Base-by-base conservation (phyloP, 2,329 filamentous ascomycete species). In the Pseudogymnoascus sp. region DNA sequence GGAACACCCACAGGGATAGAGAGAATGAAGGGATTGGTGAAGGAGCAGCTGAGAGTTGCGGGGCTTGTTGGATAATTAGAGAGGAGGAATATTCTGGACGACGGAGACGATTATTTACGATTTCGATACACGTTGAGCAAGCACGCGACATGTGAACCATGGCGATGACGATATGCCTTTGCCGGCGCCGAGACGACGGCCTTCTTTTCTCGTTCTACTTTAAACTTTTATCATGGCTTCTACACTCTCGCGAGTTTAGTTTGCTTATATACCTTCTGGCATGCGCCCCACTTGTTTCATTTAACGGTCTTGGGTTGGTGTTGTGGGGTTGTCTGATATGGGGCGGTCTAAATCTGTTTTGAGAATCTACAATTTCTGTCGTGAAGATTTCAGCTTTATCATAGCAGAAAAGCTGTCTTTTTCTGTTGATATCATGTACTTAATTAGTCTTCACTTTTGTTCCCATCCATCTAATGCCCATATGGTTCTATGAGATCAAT, bases 221-320 rank as follows among this genome's bases (percentile, higher is more conserved):
- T 55, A 55, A 55, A 55, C 10, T 55, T 55, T 55, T 55, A 55
- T 4, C 27, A 33, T 55, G 48, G 48, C 48, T 55, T 55, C 15
- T 35, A 55, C 3, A 29, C 48, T 55, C 29, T 33, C 48, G 15
- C 48, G 48, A 55, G 48, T 13, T 5, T 35, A 35, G 29, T 55
- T 55, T 55, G 48, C 48, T 33, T 55, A 55, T 55, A 55, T 55
- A 55, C 48, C 29, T 55, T 55, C 48, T 55, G 48, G 48, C 48
- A 15, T 55, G 48, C 29, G 48, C 48, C 48, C 5, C 29, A 55
- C 29, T 33, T 33, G 1, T 55, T 55, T 55, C 48, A 33, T 55
- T 33, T 55, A 55, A 33, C 15, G 48, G 48, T 55, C 48, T 35
- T 55, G 48, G 48, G 48, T 55, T 55, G 48, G 29, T 13, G 48